phyloP scores from a whole-genome alignment of 257 asterid genomes.

The Echites panduratus region DNA sequence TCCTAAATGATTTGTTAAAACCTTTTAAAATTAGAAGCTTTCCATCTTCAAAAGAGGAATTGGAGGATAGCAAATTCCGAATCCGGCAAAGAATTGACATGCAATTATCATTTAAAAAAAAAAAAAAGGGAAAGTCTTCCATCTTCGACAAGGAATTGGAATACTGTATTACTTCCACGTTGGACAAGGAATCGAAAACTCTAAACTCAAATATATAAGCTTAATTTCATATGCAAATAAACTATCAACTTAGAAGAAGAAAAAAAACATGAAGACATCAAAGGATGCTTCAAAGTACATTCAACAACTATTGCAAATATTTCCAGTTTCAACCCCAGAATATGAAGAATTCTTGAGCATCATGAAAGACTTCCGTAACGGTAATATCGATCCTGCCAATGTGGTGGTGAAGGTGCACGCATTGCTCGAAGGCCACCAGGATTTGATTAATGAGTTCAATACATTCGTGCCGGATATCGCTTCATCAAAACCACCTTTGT shows the following conservation, averaged over 20 bases:
- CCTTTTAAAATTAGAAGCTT: too few species aligned
- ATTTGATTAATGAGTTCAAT: neutral
- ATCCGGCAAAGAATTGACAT: too few species aligned
- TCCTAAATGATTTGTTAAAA: too few species aligned
- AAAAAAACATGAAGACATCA: neutral
- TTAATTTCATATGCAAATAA: neutral
- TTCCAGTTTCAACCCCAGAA: neutral
- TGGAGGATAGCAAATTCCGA: too few species aligned
- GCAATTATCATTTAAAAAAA: too few species aligned
- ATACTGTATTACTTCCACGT: neutral
- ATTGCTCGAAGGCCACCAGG: neutral
- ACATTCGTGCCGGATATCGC: neutral
- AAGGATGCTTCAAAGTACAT: neutral
- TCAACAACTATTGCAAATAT: neutral
- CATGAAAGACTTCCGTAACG: neutral
- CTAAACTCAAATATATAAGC: neutral
- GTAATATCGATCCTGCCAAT: neutral
- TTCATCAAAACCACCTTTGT: neutral
- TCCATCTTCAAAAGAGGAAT: too few species aligned
- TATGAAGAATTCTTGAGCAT: neutral
- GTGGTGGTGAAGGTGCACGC: neutral
- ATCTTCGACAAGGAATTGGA: too few species aligned
- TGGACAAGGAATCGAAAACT: neutral
- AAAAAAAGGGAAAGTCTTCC: too few species aligned
- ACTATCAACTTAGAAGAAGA: neutral